Conservation (phyloP, 306 rosid genomes). For the Prunus mira region DNA sequence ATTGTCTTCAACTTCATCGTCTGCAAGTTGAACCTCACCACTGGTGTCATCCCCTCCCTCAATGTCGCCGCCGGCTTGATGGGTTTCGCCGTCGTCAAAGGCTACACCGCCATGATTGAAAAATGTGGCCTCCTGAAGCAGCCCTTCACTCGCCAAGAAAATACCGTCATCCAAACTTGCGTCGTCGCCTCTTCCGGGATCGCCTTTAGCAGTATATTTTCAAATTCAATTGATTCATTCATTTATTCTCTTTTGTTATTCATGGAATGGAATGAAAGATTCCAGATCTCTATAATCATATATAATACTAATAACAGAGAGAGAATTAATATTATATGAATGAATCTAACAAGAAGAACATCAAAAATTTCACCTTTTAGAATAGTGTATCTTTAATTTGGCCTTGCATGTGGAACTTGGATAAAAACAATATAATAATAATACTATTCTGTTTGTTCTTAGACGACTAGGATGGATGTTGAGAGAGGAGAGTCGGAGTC, state of each 20-base stretch:
- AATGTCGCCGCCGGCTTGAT: constrained; percentile 71
- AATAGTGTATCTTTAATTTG: too few relatives aligned
- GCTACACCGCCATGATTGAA: constrained; percentile 39
- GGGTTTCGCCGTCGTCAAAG: constrained; percentile 58
- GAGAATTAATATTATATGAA: neutral
- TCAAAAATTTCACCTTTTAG: too few relatives aligned
- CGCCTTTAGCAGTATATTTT: constrained; percentile 67
- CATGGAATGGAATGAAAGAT: neutral
- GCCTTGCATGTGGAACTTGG: too few relatives aligned
- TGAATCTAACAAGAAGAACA: neutral
- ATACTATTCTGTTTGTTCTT: too few relatives aligned
- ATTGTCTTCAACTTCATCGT: constrained; percentile 57
- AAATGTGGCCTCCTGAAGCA: constrained; percentile 45
- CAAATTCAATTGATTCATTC: neutral
- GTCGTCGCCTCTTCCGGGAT: constrained; percentile 85
- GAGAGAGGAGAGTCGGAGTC: neutral
- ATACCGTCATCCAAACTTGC: constrained; percentile 73
- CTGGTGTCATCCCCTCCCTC: constrained; percentile 72
- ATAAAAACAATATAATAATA: too few relatives aligned
- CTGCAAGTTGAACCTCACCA: constrained; percentile 66
- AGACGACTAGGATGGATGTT: too few relatives aligned
- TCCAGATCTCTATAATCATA: neutral
- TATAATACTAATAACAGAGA: neutral
- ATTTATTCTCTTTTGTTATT: neutral
- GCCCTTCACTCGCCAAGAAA: constrained; percentile 82